Evolutionary conservation across 2,329 filamentous ascomycete genomes (phyloP), one percentile per base, ranked within the genome.

Genomic region (Aspergillus novofumigatus): DNA sequence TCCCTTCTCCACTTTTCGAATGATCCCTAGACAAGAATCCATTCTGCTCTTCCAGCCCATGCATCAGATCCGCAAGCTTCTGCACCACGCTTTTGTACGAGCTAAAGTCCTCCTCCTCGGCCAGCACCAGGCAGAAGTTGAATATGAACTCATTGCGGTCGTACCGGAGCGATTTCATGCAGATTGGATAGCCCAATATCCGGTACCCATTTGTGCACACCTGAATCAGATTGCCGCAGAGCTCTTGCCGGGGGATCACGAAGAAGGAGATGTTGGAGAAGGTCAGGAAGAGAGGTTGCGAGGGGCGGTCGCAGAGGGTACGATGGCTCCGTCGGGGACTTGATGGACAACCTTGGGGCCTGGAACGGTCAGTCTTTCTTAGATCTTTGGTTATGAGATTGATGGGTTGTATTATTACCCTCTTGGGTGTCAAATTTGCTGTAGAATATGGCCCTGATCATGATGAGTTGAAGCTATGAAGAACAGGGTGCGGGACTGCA

Each of bases 141-240:
- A 97, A 99, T 70, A 97, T 96, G 80, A 97, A 97, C 74, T 96
- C 91, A 75, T 96, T 96, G 57, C 94, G 88, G 69, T 89, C 86
- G 70, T 97, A 96, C 65, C 88, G 88, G 55, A 86, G 83, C 62
- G 92, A 85, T 52, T 88, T 86, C 69, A 97, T 91, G 70, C 91
- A 93, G 53, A 97, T 88, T 0, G 94, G 94, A 67, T 92, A 91
- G 17, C 92, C 91, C 35, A 99, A 82, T 55, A 99, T 86, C 57
- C 87, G 86, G 74, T 92, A 89, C 49, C 90, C 88, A 72, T 88
- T 88, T n/a, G 78, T 79, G 66, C 81, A 84, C 55, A 95, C 87
- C 28, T 76, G 75, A 60, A 97, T 83, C 59, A 92, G 87, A 62
- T 92, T 90, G 72, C 96, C 95, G 81, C 93, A 96, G 70, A 99